Base-by-base conservation (phyloP, 2,329 filamentous ascomycete species). In the Talaromyces sp. region DNA sequence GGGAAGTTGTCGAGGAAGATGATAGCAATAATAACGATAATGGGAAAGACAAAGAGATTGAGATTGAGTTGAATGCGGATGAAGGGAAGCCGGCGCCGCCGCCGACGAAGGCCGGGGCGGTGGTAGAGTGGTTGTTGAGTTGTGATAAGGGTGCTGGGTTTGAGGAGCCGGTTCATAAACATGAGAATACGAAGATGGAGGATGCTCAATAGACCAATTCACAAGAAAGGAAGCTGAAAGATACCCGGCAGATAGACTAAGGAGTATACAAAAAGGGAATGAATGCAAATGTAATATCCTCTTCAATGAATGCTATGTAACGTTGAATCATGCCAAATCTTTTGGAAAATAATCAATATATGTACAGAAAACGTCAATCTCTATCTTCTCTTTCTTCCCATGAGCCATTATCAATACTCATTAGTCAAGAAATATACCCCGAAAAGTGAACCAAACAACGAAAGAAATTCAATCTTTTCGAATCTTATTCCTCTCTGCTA, bases 1-100 rank as follows among this genome's bases (percentile, higher is more conserved):
- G 91, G 81, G 81, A 82, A 61, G 83, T 87, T 6, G 84, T 88
- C 65, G 61, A 62, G 10, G 60, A 60, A 8, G 73, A 72, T 5
- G 3, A 31, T 19, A 34, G 1, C 29, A 65, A 68, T 58, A 63
- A 69, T 25, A 68, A 72, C 27, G 67, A 65, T 22, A 66, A 54
- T 43, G 17, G 51, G 6, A 36, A 56, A n/a, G 66, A 66, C 1
- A 65, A 70, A 17, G 61, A 56, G 31, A 47, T 61, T 40, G 69
- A 63, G 70, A 72, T 70, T 67, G 71, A 43, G 6, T 19, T 47
- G 43, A 54, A 40, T 10, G 47, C 19, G 17, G 31, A 19, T 22
- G 63, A 53, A 8, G 61, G 25, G 2, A 62, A 65, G 34, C 17
- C 49, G 8, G 59, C 40, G 11, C 27, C 53, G n/a, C 58, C 58